These are phyloP conservation scores for Kodamaea ohmeri DNA, from an alignment of 1,139 yeast species.

Conservation along the genomic window DNA sequence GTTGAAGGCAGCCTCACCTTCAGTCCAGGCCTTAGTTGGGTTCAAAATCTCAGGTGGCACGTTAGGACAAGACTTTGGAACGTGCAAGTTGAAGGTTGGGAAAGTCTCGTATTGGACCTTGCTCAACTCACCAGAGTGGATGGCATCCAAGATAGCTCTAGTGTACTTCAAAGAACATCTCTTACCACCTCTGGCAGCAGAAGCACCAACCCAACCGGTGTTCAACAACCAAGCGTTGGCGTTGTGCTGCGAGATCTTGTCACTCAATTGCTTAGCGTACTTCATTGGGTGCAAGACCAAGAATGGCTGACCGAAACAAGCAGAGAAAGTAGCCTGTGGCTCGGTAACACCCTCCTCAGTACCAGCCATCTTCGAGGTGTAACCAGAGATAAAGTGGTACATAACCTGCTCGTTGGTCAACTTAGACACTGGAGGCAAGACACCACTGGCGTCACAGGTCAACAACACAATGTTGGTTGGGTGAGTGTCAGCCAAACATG, in stretches of 20 bases:
- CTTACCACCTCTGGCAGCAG: conserved; percentile 90
- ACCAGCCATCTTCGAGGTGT: conserved; percentile 99
- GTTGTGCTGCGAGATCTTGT: conserved; percentile 83
- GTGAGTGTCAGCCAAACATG: conserved; percentile 86
- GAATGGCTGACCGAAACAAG: conserved; percentile 99
- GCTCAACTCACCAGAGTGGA: conserved; percentile 86
- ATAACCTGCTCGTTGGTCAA: conserved; percentile 93
- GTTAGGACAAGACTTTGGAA: conserved; percentile 77
- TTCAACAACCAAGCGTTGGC: conserved; percentile 96
- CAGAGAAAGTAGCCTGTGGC: conserved; percentile 97
- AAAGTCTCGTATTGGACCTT: conserved; percentile 78
- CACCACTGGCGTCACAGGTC: conserved; percentile 98
- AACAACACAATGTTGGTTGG: conserved; percentile 90
- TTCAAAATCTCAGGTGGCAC: conserved; percentile 86
- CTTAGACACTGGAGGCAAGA: conserved; percentile 94
- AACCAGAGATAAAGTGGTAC: conserved; percentile 98
- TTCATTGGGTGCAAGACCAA: conserved; percentile 97
- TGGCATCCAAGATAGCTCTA: conserved; percentile 92
- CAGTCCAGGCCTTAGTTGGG: conserved; percentile 84
- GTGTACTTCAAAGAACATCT: conserved; percentile 98
- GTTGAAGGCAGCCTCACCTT: conserved; percentile 64
- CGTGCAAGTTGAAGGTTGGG: conserved; percentile 82
- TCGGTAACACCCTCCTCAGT: conserved; percentile 99
- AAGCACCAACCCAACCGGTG: conserved; percentile 98
- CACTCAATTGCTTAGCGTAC: conserved; percentile 95